Conservation (phyloP, 257 asterid species). For the Nicotiana attenuata region DNA sequence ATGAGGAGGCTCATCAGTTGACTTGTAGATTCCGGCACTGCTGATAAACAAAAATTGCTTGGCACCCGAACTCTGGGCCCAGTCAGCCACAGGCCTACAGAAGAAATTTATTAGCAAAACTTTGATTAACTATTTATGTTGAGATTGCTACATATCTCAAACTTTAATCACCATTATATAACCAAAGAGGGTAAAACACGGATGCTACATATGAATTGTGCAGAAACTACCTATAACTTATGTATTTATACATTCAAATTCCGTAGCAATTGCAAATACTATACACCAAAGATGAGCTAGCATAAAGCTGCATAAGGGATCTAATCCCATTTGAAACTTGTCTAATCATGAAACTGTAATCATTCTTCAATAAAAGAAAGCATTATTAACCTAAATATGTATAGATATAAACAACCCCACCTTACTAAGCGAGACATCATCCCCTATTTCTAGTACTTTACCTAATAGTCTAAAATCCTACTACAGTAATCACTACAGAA, state of each 20-base stretch:
- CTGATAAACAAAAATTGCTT: constrained; percentile 87
- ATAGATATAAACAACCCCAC: background rate
- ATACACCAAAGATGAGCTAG: background rate
- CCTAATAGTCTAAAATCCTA: background rate
- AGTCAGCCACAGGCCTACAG: constrained; percentile 84
- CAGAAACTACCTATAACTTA: background rate
- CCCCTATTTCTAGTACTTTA: background rate
- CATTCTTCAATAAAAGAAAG: background rate
- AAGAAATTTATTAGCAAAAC: constrained; percentile 10
- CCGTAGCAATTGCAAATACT: background rate
- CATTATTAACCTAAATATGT: background rate
- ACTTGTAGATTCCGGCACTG: constrained; percentile 94
- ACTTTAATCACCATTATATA: background rate
- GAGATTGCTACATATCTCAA: background rate
- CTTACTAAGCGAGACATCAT: background rate
- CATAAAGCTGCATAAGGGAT: background rate
- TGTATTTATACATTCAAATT: background rate
- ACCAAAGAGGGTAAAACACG: background rate
- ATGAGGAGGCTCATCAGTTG: constrained; percentile 90
- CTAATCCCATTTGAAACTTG: background rate
- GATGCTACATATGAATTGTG: background rate
- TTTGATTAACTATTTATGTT: background rate
- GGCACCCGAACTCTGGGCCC: constrained; percentile 78
- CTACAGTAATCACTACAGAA: background rate
- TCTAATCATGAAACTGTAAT: background rate